phyloP scores from a whole-genome alignment of 805 yeast species.

The Candida adriatica region DNA sequence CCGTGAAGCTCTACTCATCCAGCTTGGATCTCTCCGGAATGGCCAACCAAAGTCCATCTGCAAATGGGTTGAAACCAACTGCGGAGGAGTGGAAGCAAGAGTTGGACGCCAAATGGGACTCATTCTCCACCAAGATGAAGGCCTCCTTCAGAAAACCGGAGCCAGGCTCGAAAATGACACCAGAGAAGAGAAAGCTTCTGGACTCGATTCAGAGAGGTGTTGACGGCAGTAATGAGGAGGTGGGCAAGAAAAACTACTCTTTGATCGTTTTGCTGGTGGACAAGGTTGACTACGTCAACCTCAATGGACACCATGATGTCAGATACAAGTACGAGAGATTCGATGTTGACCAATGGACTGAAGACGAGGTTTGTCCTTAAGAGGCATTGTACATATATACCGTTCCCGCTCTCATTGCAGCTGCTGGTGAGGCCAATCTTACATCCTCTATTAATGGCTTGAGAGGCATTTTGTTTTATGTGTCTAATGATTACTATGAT shows the following conservation, averaged over 20 bases:
- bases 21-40: slow-evolving; percentile 16
- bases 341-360: slow-evolving; percentile 61
- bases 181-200: slow-evolving; percentile 46
- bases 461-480: too few species aligned
- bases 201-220: slow-evolving; percentile 78
- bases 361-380: slow-evolving; percentile 72
- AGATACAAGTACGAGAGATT: slow-evolving; percentile 48
- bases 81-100: slow-evolving; percentile 64
- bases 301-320: slow-evolving; percentile 41
- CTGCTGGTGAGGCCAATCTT: too few species aligned
- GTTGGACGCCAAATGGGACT: slow-evolving; percentile 54
- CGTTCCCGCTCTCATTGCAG: too few species aligned
- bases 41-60: slow-evolving; percentile 25
- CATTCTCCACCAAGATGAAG: slow-evolving; percentile 50
- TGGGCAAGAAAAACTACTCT: slow-evolving; percentile 54
- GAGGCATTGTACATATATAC: too few species aligned
- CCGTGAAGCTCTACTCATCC: slow-evolving; percentile 17
- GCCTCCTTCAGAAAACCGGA: slow-evolving; percentile 66
- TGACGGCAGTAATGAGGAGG: slow-evolving; percentile 65
- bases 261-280: slow-evolving; percentile 65
- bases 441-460: too few species aligned
- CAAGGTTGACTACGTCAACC: slow-evolving; percentile 60
- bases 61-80: slow-evolving; percentile 12
- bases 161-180: slow-evolving; percentile 56
- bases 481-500: too few species aligned